A percentile compares a stretch with the other conserved stretches of the same genome.
These are phyloP conservation scores for Volutella citrinella DNA, from an alignment of 2,329 filamentous ascomycete species.

Conservation along the genomic window DNA sequence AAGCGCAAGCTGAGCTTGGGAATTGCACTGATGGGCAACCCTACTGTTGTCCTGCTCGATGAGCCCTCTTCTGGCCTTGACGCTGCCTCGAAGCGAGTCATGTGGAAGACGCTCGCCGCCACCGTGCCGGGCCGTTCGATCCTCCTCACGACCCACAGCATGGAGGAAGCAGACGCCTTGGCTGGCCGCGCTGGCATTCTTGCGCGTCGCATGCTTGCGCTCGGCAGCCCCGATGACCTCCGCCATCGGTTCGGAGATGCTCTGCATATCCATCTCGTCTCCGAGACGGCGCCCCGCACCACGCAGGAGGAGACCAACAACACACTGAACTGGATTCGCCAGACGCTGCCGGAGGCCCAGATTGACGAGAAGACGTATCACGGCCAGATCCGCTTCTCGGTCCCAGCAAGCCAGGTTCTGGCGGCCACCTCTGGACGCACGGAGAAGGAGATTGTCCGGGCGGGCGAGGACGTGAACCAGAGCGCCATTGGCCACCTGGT, in stretches of 20 bases:
- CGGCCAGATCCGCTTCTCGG: constrained; percentile 82
- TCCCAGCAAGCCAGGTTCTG: constrained; percentile 52
- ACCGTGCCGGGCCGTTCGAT: constrained; percentile 77
- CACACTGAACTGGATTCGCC: constrained; percentile 64
- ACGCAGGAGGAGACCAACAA: constrained; percentile 62
- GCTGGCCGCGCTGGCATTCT: constrained; percentile 83
- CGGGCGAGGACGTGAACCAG: constrained; percentile 28
- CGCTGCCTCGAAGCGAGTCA: constrained; percentile 83
- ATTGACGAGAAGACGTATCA: constrained; percentile 76
- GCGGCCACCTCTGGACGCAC: constrained; percentile 18
- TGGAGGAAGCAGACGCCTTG: constrained; percentile 92
- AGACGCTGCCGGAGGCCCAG: constrained; percentile 59
- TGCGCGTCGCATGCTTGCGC: constrained; percentile 78
- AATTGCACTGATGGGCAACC: constrained; percentile 91
- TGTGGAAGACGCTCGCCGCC: constrained; percentile 82
- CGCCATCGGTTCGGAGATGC: constrained; percentile 73
- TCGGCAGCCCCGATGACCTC: constrained; percentile 72
- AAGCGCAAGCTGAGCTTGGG: constrained; percentile 88
- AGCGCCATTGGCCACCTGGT: constrained; percentile 68
- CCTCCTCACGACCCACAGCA: constrained; percentile 86
- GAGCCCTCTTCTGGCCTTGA: constrained; percentile 89
- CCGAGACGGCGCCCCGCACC: constrained; percentile 71
- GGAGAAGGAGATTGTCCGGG: constrained; percentile 20
- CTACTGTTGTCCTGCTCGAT: constrained; percentile 80
- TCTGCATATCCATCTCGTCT: constrained; percentile 79